A percentile compares a stretch with the other conserved stretches of the same genome.
phyloP scores from a whole-genome alignment of 306 rosid species.

The Hippophae tibetana region DNA sequence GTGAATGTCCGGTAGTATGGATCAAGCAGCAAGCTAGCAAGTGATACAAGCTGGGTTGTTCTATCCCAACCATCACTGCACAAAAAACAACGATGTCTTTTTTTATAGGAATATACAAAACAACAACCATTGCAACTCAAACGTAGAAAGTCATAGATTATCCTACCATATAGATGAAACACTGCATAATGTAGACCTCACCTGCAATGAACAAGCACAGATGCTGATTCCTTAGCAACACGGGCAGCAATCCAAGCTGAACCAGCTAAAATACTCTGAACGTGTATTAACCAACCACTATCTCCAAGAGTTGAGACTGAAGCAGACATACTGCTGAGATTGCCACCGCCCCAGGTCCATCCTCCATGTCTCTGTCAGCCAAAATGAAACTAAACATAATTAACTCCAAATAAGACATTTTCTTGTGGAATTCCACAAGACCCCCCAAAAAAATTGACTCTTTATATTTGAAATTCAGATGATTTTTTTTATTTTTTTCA shows the following conservation, averaged over 20 bases:
- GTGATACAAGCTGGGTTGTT: conserved; percentile 86
- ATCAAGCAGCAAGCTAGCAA: conserved; percentile 87
- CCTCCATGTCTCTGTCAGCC: conserved; percentile 84
- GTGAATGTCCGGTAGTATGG: conserved; percentile 81
- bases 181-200: conserved; percentile 11
- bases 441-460: too few species aligned
- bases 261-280: conserved; percentile 89
- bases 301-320: conserved; percentile 94
- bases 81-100: conserved; percentile 10
- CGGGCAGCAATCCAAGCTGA: conserved; percentile 99
- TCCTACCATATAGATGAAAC: too few species aligned
- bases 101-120: conserved; percentile 4
- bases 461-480: too few species aligned
- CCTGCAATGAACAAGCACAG: conserved; percentile 99
- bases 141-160: too few species aligned
- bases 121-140: too few species aligned
- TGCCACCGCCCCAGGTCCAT: conserved; percentile 98
- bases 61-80: conserved; percentile 99
- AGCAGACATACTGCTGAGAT: conserved; percentile 96
- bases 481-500: neutral
- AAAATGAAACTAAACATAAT: conserved; percentile 6
- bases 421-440: too few species aligned
- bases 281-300: conserved; percentile 88
- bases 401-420: too few species aligned
- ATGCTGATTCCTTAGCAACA: conserved; percentile 73